Evolutionary conservation across 495 filamentous ascomycete genomes (phyloP), one percentile per base, ranked within the genome.

Genomic region (Neohortaea acidophila): DNA sequence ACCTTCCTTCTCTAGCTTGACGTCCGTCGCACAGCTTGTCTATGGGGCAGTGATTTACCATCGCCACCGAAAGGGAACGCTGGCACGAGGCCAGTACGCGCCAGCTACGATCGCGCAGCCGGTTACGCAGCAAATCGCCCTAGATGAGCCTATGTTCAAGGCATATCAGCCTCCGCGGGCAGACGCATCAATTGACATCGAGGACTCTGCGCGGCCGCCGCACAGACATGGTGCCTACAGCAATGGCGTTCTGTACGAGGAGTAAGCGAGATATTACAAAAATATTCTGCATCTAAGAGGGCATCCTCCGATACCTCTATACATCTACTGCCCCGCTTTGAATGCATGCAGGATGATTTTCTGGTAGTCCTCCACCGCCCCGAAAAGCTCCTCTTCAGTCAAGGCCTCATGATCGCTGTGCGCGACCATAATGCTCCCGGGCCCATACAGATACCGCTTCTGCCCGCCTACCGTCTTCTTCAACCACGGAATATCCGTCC

Each of bases 401-500:
- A 96, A 53, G 42, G 73, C 73, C 64, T 96, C 87, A 51, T 92
- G 68, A 48, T 84, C 79, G 3, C 76, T 75, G 57, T 96, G 87
- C 3, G 89, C 87, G 30, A 92, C 82, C 38, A 86, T 64, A 37
- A 96, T 94, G 40, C 65, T 81, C 0, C 87, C 87, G 0, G 83
- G 85, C 0, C 84, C 87, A 60, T 85, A 96, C 26, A 93, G 62
- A 56, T 93, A 96, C 36, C 75, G 69, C 58, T 78, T 81, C 33
- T 87, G 79, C 21, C 74, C 65, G n/a, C 44, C 18, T 3, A 47
- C 39, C 12, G 51, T 48, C 5, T 75, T 72, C 14, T 72, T 46
- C 29, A 96, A 53, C 41, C 83, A 75, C 1, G 82, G 80, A 22
- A 94, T 75, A 58, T 96, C 87, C 8, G 87, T 96, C 3, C 87